These are phyloP conservation scores for Boletellus ananas DNA, from an alignment of 768 basidiomycete species.

Conservation along the genomic window DNA sequence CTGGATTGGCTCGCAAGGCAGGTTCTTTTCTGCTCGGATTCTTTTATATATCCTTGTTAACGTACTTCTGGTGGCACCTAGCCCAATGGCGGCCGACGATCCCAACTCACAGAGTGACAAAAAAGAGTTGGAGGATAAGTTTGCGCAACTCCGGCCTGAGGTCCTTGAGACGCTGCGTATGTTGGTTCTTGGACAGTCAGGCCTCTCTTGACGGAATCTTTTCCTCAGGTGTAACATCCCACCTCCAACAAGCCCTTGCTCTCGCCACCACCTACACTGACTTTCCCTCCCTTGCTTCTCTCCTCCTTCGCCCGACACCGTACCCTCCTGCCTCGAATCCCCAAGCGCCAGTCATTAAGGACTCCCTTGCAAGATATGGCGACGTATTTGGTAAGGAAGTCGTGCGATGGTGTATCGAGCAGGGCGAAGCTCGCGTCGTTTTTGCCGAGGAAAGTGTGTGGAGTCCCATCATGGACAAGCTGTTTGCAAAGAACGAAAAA, in stretches of 20 bases:
- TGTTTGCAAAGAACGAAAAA: constrained; percentile 43
- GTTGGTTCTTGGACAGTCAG: constrained; percentile 22
- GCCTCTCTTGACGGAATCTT: not conserved
- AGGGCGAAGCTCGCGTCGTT: constrained; percentile 78
- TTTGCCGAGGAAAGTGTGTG: constrained; percentile 72
- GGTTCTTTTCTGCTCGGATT: constrained; percentile 1
- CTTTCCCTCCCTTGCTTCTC: constrained; percentile 77
- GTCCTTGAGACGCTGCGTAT: constrained; percentile 77
- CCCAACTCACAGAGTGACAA: constrained; percentile 52
- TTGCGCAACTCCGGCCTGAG: constrained; percentile 68
- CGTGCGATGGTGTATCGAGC: constrained; percentile 91
- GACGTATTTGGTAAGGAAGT: constrained; percentile 84
- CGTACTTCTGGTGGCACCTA: constrained; percentile 22
- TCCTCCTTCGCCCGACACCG: constrained; percentile 68
- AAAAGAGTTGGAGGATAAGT: constrained; percentile 60
- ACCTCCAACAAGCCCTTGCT: constrained; percentile 66
- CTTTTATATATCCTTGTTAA: not conserved
- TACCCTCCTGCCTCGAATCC: constrained; percentile 66
- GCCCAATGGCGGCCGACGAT: constrained; percentile 44
- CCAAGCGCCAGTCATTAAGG: constrained; percentile 55
- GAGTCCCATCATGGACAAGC: constrained; percentile 61
- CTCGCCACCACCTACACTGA: constrained; percentile 87
- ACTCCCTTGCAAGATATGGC: constrained; percentile 74
- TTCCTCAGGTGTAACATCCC: constrained; percentile 57
- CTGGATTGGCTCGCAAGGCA: constrained; percentile 67